phyloP scores from a whole-genome alignment of 2,329 filamentous ascomycete species.

The Fusarium albosuccineum region DNA sequence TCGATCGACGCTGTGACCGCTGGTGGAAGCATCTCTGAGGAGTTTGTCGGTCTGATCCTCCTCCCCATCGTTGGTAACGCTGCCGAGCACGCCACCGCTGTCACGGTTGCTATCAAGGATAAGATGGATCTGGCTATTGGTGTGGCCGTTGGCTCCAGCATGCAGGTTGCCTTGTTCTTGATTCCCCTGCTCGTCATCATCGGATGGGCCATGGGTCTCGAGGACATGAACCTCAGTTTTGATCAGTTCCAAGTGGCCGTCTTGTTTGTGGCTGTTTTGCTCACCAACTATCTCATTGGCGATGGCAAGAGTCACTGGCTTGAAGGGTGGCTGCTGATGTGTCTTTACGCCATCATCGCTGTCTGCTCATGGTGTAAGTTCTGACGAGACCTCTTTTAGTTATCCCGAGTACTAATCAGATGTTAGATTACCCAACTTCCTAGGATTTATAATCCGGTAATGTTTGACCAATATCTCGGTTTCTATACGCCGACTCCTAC shows the following conservation, averaged over 20 bases:
- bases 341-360: constrained; percentile 84
- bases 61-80: constrained; percentile 87
- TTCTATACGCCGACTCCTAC: too few relatives aligned
- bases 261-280: constrained; percentile 84
- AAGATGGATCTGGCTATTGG: constrained; percentile 89
- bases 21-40: constrained; percentile 72
- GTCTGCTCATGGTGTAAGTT: constrained; percentile 73
- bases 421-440: constrained; percentile 38
- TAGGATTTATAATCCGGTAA: not conserved
- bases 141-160: constrained; percentile 83
- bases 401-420: constrained; percentile 19
- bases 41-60: constrained; percentile 84
- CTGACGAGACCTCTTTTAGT: not conserved
- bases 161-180: constrained; percentile 84
- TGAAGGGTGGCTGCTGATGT: constrained; percentile 81
- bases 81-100: constrained; percentile 84
- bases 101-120: constrained; percentile 84
- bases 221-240: constrained; percentile 85
- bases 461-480: too few relatives aligned
- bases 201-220: constrained; percentile 79
- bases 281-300: constrained; percentile 88
- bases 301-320: constrained; percentile 88
- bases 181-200: constrained; percentile 82
- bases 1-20: constrained; percentile 77
- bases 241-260: constrained; percentile 91